Evolutionary conservation across 306 rosid species (phyloP), one percentile per base, ranked within the genome.

Genomic region (Corylus americana): DNA sequence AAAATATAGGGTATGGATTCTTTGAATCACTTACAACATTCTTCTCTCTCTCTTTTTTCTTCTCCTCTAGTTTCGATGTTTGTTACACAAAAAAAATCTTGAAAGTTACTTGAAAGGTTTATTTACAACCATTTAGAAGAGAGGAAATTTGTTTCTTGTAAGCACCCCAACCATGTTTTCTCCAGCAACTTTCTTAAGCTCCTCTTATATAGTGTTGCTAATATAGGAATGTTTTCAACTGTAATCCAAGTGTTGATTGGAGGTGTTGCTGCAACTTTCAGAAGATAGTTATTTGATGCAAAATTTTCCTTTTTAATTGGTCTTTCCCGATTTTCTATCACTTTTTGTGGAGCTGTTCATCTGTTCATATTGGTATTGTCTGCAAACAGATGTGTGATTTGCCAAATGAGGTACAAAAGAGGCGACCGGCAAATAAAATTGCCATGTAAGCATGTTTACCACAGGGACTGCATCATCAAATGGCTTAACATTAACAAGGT

Each of bases 401-500:
- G 98, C 83, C 97, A 92, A 89, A 92, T 87, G 94, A 86, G 91
- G 81, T 94, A 94, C 76, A 91, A 87, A 90, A 86, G 93, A 85
- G 97, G 98, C 11, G 91, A 88, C 76, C 88, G 81, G 81, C 98
- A 89, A 86, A 94, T 86, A 53, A 94, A 88, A 81, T 87, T 94
- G 81, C 97, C 98, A 29, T 92, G 98, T 92, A 88, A 84, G 77
- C 98, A 94, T 86, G 80, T 87, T 48, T 94, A 94, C 83, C 98
- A 94, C 70, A 74, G 90, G 53, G 89, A 87, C 70, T 92, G 98
- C 94, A 89, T 94, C 78, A 82, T 93, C 78, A 94, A 92, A 83
- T 94, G 98, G 98, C 98, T 94, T 39, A 73, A 87, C 91, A 92
- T 94, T 78, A 94, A 88, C 92, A 94, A 94, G 95, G 98, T 91